Conservation (phyloP, 148 eudicot genomes). For the Rhododendron williamsianum region DNA sequence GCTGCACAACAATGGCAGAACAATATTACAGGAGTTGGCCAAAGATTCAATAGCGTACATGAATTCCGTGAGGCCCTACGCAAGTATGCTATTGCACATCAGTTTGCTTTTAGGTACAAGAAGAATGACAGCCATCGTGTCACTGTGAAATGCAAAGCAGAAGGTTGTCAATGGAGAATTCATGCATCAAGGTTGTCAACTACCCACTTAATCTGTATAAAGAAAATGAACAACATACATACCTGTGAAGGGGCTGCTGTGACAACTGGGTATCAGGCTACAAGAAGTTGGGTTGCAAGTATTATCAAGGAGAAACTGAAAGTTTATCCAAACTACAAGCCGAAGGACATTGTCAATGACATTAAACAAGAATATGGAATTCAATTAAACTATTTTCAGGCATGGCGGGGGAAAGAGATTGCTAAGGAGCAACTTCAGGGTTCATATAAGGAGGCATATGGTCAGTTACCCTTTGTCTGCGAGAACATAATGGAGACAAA, state of each 20-base stretch:
- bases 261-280: slow-evolving; percentile 73
- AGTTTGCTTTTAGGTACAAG: slow-evolving; percentile 82
- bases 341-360: slow-evolving; percentile 90
- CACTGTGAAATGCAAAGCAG: slow-evolving; percentile 92
- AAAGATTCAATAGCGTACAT: slow-evolving; percentile 76
- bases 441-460: slow-evolving; percentile 92
- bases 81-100: slow-evolving; percentile 81
- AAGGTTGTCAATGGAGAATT: slow-evolving; percentile 95
- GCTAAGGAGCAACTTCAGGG: slow-evolving; percentile 98
- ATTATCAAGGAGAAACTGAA: slow-evolving; percentile 84
- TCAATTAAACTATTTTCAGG: slow-evolving; percentile 85
- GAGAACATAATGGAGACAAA: slow-evolving; percentile 89
- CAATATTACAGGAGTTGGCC: slow-evolving; percentile 88
- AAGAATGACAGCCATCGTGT: slow-evolving; percentile 96
- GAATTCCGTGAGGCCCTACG: slow-evolving; percentile 89
- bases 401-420: slow-evolving; percentile 97
- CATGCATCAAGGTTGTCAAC: slow-evolving; percentile 95
- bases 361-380: slow-evolving; percentile 85
- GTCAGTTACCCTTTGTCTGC: slow-evolving; percentile 69
- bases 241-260: slow-evolving; percentile 76
- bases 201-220: slow-evolving; percentile 80
- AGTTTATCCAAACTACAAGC: slow-evolving; percentile 76
- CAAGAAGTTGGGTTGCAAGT: slow-evolving; percentile 95
- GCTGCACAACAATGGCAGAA: slow-evolving; percentile 86
- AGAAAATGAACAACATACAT: slow-evolving; percentile 81